These are phyloP conservation scores for Nymphaea thermarum DNA, from an alignment of 164 flowering plant genomes.

Conservation along the genomic window DNA sequence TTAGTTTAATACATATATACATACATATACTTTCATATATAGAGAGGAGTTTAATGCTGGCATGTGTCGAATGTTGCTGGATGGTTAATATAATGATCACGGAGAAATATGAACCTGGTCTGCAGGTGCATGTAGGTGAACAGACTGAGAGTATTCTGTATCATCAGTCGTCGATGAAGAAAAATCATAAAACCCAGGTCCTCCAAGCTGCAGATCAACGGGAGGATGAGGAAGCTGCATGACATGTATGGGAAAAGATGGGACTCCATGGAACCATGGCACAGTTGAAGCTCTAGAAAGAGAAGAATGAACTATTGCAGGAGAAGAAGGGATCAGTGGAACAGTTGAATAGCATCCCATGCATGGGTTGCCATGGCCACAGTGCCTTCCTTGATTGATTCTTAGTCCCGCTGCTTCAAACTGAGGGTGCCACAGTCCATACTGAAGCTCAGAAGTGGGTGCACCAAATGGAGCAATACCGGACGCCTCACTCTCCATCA, in stretches of 20 bases:
- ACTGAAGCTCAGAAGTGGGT: background rate
- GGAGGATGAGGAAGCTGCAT: background rate
- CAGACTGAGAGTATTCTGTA: background rate
- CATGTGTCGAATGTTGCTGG: too few species aligned
- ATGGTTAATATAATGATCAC: too few species aligned
- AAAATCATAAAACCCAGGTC: background rate
- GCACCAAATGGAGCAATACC: background rate
- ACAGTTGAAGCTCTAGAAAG: background rate
- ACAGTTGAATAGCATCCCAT: background rate
- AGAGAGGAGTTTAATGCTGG: too few species aligned
- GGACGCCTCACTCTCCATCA: background rate
- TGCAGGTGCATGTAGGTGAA: background rate
- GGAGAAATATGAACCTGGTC: background rate
- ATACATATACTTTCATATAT: too few species aligned
- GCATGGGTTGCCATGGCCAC: background rate
- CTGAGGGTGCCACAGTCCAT: background rate
- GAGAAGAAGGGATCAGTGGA: background rate
- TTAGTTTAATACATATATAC: too few species aligned
- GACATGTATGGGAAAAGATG: background rate
- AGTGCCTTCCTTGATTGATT: background rate
- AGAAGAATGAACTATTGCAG: background rate
- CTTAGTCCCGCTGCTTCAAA: background rate
- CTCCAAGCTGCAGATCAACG: background rate
- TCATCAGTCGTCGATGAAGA: background rate
- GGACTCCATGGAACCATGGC: background rate